Evolutionary conservation across 306 rosid genomes (phyloP), one percentile per base, ranked within the genome.

Genomic region (Cucumis hystrix): DNA sequence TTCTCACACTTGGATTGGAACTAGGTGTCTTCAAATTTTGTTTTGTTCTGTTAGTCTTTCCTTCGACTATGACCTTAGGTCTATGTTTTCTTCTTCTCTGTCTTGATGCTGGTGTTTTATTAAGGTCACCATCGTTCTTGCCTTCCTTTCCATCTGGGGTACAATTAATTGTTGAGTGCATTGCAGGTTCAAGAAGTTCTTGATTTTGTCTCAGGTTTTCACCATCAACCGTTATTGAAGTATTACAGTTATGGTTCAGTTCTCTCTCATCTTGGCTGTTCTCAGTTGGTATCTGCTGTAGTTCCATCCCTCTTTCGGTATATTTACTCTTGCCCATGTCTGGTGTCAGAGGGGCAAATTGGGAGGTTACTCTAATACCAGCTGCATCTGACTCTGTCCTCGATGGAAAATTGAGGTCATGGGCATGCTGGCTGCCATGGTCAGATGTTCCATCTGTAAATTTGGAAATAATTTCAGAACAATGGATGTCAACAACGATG

Each of bases 81-180:
- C 80, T 78, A 33, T 78, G 80, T 47, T 77, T 77, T 78, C 56
- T 65, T 64, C 75, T 78, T 40, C 75, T 78, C 54, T 64, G 80
- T 15, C 60, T 64, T 28, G 39, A 39, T 41, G 49, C 16, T 78
- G 80, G 75, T 65, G 75, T 78, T 30, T 65, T 21, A 41, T 45
- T 37, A 23, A 10, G 80, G 52, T 51, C 25, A n/a, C 3, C 49
- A 51, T 20, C 64, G 52, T 30, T 56, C 61, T 12, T n/a, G 18
- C 30, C 51, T 65, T 59, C 75, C 75, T 64, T 77, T 52, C 57
- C 74, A 77, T 40, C 35, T 77, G 80, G 74, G 54, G 74, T 77
- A 64, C 9, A 77, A 15, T 55, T 60, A 76, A 59, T 43, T 8
- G 56, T 37, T 40, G 70, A 43, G 17, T 20, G 35, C 51, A 65